Conservation (phyloP, 345 rosid species). For the Lenwebbia sp. region DNA sequence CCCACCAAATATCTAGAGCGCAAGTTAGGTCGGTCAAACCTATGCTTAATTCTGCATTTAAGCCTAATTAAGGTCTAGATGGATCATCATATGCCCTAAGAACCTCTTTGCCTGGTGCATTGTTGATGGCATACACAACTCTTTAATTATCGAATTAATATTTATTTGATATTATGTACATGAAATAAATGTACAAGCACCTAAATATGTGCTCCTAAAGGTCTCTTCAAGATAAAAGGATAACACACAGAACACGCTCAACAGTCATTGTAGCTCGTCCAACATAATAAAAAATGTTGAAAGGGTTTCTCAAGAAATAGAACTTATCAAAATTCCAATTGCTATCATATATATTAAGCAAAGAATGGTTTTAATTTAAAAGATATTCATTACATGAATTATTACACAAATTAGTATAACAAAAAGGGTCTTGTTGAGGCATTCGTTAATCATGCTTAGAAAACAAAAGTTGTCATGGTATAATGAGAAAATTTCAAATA, state of each 20-base stretch:
- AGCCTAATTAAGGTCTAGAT: neutral
- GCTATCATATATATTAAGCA: neutral
- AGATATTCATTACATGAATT: neutral
- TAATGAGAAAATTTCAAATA: no score
- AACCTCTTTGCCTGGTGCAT: neutral
- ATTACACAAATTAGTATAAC: neutral
- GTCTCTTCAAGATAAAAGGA: no score
- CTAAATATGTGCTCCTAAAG: no score
- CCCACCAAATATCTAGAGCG: neutral
- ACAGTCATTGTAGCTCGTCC: neutral
- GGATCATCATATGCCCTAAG: neutral
- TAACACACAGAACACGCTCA: neutral
- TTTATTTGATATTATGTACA: no score
- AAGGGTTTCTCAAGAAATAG: neutral
- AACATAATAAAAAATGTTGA: neutral
- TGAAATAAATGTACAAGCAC: no score
- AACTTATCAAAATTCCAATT: neutral
- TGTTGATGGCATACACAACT: neutral
- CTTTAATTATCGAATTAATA: neutral
- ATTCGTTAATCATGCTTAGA: neutral
- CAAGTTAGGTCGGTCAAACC: neutral
- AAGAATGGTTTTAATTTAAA: neutral
- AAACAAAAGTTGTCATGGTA: neutral
- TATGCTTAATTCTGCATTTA: neutral
- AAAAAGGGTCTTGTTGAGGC: neutral